Conservation (phyloP, 2,329 filamentous ascomycete genomes). For the Aureobasidium musti region DNA sequence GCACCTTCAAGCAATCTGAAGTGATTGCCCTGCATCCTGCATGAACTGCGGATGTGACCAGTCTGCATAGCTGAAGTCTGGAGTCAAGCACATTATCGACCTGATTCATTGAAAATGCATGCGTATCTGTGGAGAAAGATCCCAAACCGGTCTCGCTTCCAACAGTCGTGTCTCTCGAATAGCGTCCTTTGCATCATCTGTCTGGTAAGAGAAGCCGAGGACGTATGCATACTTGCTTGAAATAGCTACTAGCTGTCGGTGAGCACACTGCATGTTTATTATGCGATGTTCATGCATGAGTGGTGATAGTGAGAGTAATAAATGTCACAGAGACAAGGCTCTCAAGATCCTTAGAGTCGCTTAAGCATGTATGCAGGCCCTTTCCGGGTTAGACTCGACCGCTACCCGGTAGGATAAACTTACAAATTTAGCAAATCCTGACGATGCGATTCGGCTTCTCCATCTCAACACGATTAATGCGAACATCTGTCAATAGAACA, state of each 20-base stretch:
- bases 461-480: not conserved
- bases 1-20: not conserved
- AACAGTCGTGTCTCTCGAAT: conserved; percentile 10
- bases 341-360: conserved; percentile 6
- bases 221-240: not conserved
- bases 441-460: conserved; percentile 13
- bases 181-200: not conserved
- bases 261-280: conserved; percentile 16
- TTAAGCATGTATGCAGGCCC: conserved; percentile 18
- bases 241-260: conserved; percentile 6
- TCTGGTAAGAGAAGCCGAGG: not conserved
- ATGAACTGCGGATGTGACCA: conserved; percentile 22
- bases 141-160: conserved; percentile 18
- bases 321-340: conserved; percentile 7
- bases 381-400: conserved; percentile 13
- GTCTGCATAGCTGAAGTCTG: conserved; percentile 13
- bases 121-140: conserved; percentile 21
- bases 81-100: conserved; percentile 1
- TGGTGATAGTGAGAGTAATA: conserved; percentile 10
- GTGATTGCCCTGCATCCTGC: conserved; percentile 22
- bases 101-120: conserved; percentile 19
- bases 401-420: conserved; percentile 10
- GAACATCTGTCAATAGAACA: conserved; percentile 12
- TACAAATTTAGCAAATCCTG: conserved; percentile 1
- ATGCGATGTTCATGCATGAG: conserved; percentile 20